Base-by-base conservation (phyloP, 257 asterid genomes). In the Gentiana dahurica region DNA sequence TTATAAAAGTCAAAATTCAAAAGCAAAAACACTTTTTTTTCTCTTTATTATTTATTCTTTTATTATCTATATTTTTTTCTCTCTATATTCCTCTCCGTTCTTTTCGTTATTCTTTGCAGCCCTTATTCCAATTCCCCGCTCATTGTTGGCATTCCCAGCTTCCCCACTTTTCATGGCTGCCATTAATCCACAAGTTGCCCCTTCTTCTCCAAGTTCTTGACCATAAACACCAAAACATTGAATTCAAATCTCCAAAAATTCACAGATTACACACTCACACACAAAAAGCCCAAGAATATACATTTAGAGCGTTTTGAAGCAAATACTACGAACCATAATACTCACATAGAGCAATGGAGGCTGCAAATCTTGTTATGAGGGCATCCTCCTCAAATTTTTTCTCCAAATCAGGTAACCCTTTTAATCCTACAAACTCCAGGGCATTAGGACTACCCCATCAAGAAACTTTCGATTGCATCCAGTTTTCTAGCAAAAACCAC, bases 351-450 rank as follows among this genome's bases (percentile, higher is more conserved):
- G 62, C 4, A 43, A 82, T 85, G 97, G 89, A 82, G 33, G 36
- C 86, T 6, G 65, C 85, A 38, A 62, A 63, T 59, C 9, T 72
- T 54, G 66, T 81, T 47, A 63, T 78, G 78, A 68, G 58, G 43
- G 78, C 84, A 36, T 76, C 77, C 12, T 66, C 71, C 58, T 65
- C 86, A 5, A 71, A 72, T 41, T 58, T 73, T 60, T 59, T 85
- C 49, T 55, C 58, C 64, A 71, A 65, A 65, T 49, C 80, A 12
- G 34, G 5, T 54, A 51, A 53, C 54, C 79, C 82, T 75, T 59
- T 60, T 54, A 60, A 64, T 55, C 51, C 74, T 10, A 41, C 2
- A 57, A 65, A 55, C 51, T 75, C 74, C 47, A 77, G 68, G 39
- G 46, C 33, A 49, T 5, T 41, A 10, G 46, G 46, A 3, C 53